Evolutionary conservation across 2,329 filamentous ascomycete species (phyloP).

Genomic region (Amauroascus verrucosus): DNA sequence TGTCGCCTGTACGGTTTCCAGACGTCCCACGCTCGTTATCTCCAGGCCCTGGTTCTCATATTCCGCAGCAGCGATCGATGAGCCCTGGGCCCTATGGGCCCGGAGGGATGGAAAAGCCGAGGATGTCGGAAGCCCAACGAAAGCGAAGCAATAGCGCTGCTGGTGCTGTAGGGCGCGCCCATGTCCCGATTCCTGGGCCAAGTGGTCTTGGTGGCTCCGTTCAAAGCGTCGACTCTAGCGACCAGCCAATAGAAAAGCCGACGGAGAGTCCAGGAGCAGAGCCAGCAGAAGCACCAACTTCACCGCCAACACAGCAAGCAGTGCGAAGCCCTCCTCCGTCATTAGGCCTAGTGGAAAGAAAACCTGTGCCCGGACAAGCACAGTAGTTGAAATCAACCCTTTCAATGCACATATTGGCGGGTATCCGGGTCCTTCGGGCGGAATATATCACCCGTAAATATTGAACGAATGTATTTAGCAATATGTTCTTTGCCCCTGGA

Average conservation of each 20-base stretch:
- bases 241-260: neutral
- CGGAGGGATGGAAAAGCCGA: conserved; percentile 33
- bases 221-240: neutral
- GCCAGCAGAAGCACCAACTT: neutral
- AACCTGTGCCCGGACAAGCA: conserved; percentile 49
- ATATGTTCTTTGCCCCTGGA: conserved; percentile 3
- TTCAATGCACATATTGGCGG: neutral
- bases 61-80: conserved; percentile 35
- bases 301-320: conserved; percentile 30
- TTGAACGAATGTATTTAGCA: conserved; percentile 1
- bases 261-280: neutral
- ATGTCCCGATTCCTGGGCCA: conserved; percentile 13
- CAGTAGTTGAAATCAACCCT: conserved; percentile 1
- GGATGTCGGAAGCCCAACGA: conserved; percentile 30
- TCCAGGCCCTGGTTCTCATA: conserved; percentile 36
- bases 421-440: neutral
- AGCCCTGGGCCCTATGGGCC: conserved; percentile 38
- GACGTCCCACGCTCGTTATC: conserved; percentile 37
- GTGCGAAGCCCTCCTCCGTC: conserved; percentile 27
- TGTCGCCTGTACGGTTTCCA: conserved; percentile 26
- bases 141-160: conserved; percentile 38
- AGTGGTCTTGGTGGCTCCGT: conserved; percentile 4
- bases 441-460: conserved; percentile 7
- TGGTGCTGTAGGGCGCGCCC: conserved; percentile 19
- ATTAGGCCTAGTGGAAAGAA: conserved; percentile 42